phyloP scores from a whole-genome alignment of 2,329 filamentous ascomycete species.

The Botrytis aclada region DNA sequence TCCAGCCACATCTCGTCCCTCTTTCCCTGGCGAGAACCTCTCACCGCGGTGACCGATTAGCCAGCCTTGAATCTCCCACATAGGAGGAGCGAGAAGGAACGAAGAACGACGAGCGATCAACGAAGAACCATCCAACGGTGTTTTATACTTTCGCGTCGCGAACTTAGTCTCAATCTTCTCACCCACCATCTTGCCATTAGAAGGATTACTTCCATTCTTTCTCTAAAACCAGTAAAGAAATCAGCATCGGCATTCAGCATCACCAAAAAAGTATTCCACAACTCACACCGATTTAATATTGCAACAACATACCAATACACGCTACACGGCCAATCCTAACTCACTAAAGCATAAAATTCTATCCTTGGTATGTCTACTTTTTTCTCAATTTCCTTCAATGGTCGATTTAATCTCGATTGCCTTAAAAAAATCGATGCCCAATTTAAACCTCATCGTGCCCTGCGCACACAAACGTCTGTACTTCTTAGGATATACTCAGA shows the following conservation, averaged over 20 bases:
- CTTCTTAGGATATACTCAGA: constrained; percentile 14
- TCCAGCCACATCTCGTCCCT: background rate
- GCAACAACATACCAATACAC: constrained; percentile 7
- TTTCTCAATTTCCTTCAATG: constrained; percentile 10
- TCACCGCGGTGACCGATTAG: background rate
- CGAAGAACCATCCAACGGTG: background rate
- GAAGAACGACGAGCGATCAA: background rate
- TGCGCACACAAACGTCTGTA: constrained; percentile 17
- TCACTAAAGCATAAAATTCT: constrained; percentile 11
- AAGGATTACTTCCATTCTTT: background rate
- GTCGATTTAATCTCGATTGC: constrained; percentile 1
- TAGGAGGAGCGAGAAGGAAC: background rate
- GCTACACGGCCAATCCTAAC: background rate
- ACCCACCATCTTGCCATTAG: background rate
- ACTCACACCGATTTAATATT: background rate
- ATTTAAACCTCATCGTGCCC: constrained; percentile 19
- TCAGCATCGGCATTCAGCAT: background rate
- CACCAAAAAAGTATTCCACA: background rate
- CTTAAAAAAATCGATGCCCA: background rate
- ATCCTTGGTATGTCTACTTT: constrained; percentile 23
- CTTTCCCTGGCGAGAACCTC: background rate
- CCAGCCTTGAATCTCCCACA: background rate
- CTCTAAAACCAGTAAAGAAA: background rate
- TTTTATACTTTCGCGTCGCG: background rate
- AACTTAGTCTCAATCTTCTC: background rate